These are phyloP conservation scores for Tilletia walkeri DNA, from an alignment of 1,284 basidiomycete species.

Conservation along the genomic window DNA sequence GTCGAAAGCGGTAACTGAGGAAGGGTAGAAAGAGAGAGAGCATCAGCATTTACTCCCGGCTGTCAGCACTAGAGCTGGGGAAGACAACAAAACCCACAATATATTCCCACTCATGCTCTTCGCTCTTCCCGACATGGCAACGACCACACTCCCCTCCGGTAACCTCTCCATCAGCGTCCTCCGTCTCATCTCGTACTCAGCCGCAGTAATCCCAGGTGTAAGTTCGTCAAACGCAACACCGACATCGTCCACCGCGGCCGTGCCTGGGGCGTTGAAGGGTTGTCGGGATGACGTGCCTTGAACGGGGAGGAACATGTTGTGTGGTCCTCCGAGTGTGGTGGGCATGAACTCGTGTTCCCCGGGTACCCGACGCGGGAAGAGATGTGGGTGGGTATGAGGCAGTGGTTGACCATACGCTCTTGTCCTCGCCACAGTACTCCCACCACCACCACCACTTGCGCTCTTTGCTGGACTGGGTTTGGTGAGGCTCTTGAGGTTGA, in stretches of 20 bases:
- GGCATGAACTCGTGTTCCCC: background rate
- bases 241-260: constrained; percentile 21
- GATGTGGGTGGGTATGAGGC: constrained; percentile 73
- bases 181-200: constrained; percentile 81
- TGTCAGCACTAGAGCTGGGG: background rate
- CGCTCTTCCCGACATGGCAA: constrained; percentile 75
- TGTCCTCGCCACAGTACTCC: background rate
- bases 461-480: background rate
- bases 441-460: background rate
- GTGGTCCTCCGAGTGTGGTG: constrained; percentile 22
- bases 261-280: constrained; percentile 21
- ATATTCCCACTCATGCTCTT: constrained; percentile 69
- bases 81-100: constrained; percentile 30
- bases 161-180: constrained; percentile 72
- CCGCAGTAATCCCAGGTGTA: constrained; percentile 76
- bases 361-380: constrained; percentile 59
- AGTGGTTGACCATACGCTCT: constrained; percentile 71
- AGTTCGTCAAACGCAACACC: constrained; percentile 62
- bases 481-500: background rate
- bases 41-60: too few species aligned
- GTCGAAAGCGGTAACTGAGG: constrained; percentile 86
- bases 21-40: background rate
- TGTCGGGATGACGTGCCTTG: too few species aligned
- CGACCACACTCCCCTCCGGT: constrained; percentile 73
- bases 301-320: constrained; percentile 21